A percentile compares a stretch with the other conserved stretches of the same genome.
Conservation (phyloP, 305 asterid species). For the Fraxinus sp. region DNA sequence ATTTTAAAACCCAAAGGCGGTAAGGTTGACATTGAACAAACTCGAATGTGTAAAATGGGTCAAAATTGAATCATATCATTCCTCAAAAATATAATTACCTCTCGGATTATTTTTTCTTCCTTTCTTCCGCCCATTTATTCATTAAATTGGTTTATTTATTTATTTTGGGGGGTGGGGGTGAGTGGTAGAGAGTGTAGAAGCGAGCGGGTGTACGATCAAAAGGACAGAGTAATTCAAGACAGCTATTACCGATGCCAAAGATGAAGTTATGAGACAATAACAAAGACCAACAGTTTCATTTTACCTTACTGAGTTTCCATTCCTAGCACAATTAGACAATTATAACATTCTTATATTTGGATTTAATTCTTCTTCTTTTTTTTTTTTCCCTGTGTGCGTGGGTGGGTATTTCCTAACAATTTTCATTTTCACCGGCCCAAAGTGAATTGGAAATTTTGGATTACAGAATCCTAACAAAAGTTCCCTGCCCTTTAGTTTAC, state of each 20-base stretch:
- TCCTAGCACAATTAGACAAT: neutral
- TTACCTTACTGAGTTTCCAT: conserved; percentile 3
- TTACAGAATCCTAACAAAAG: conserved; percentile 1
- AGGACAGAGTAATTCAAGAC: conserved; percentile 1
- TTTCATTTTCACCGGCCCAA: neutral
- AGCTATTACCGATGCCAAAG: conserved; percentile 11
- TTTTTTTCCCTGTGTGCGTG: neutral
- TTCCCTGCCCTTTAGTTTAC: conserved; percentile 17
- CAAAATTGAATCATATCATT: neutral
- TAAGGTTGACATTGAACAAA: neutral
- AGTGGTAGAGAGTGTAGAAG: neutral
- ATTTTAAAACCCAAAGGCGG: neutral
- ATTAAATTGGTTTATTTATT: neutral
- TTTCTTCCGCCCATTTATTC: neutral
- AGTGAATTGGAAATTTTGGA: conserved; percentile 3
- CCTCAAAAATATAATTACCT: neutral
- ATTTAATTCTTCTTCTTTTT: neutral
- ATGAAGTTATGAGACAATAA: neutral
- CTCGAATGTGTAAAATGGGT: neutral
- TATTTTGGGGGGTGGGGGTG: neutral
- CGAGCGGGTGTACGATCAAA: neutral
- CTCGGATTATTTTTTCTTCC: neutral
- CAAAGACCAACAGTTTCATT: neutral
- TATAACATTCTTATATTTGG: neutral
- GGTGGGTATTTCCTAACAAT: neutral